Percentiles rank a stretch among this genome's conserved stretches.
phyloP scores from a whole-genome alignment of 2,329 filamentous ascomycete genomes.

The Penicillium janthinellum region DNA sequence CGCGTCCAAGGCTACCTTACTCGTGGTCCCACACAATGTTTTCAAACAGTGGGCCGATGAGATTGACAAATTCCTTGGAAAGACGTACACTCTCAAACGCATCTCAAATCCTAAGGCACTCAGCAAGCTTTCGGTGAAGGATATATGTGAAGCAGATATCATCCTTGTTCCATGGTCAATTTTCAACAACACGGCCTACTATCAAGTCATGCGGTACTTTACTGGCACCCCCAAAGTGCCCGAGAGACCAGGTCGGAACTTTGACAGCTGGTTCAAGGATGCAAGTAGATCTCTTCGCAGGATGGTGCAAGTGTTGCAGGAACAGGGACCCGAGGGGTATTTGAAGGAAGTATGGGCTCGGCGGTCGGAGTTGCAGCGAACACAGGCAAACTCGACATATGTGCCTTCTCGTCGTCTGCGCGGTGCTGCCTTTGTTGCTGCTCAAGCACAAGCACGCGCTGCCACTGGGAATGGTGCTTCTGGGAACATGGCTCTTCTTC shows the following conservation, averaged over 20 bases:
- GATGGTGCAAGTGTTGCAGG: conserved; percentile 43
- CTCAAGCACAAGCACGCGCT: conserved; percentile 1
- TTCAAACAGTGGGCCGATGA: conserved; percentile 61
- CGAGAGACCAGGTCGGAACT: conserved; percentile 49
- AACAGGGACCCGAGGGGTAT: conserved; percentile 35
- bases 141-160: conserved; percentile 55
- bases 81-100: conserved; percentile 48
- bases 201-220: conserved; percentile 53
- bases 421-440: conserved; percentile 7
- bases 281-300: conserved; percentile 46
- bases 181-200: conserved; percentile 52
- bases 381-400: conserved; percentile 43
- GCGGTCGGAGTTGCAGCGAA: conserved; percentile 37
- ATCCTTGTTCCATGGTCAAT: conserved; percentile 58
- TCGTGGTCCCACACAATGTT: conserved; percentile 60
- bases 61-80: conserved; percentile 53
- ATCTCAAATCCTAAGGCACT: conserved; percentile 40
- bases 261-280: conserved; percentile 57
- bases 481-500: too few species aligned
- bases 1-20: conserved; percentile 58
- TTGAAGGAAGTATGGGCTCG: conserved; percentile 31
- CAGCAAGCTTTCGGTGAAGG: conserved; percentile 42
- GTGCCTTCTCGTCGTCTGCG: conserved; percentile 25
- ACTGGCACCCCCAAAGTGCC: conserved; percentile 50
- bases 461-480: neutral